These are phyloP conservation scores for Raphidocelis subcapitata DNA, from an alignment of 139 green algal species.

Conservation along the genomic window DNA sequence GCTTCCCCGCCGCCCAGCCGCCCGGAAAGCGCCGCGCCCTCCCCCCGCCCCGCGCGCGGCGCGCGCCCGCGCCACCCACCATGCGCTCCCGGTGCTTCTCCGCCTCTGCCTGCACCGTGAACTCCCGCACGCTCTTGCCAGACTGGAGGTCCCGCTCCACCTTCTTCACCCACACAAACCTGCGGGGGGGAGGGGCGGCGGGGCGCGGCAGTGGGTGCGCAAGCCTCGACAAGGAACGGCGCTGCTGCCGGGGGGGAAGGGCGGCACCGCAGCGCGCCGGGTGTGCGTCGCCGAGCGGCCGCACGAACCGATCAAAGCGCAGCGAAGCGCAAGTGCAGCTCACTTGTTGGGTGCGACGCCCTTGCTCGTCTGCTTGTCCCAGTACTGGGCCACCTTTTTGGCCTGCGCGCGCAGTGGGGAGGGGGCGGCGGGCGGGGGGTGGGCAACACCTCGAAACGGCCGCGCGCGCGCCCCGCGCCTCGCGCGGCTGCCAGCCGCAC, in stretches of 20 bases:
- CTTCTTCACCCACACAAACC: slow-evolving; percentile 96
- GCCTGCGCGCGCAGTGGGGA: slow-evolving; percentile 45
- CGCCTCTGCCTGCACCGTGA: slow-evolving; percentile 39
- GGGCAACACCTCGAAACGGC: not conserved
- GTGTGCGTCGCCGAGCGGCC: too few relatives aligned
- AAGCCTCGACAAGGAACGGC: too few relatives aligned
- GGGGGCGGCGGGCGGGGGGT: not conserved
- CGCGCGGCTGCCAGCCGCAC: not conserved
- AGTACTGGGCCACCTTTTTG: slow-evolving; percentile 56
- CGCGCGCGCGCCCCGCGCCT: not conserved
- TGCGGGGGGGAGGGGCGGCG: not conserved
- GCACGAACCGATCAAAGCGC: too few relatives aligned
- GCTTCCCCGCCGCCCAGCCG: too few relatives aligned
- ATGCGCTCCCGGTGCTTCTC: slow-evolving; percentile 77
- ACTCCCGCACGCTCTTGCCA: slow-evolving; percentile 51
- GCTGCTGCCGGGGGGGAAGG: too few relatives aligned
- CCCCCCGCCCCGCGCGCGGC: too few relatives aligned
- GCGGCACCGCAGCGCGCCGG: too few relatives aligned
- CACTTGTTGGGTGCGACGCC: slow-evolving; percentile 5
- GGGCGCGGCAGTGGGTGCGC: too few relatives aligned
- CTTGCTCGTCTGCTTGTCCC: slow-evolving; percentile 67
- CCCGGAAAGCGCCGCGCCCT: too few relatives aligned
- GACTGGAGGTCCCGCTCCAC: slow-evolving; percentile 83
- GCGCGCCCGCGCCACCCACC: slow-evolving; percentile 62
- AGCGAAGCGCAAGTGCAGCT: not conserved